Base-by-base conservation (phyloP, 257 asterid species). In the Leptodermis oblonga region DNA sequence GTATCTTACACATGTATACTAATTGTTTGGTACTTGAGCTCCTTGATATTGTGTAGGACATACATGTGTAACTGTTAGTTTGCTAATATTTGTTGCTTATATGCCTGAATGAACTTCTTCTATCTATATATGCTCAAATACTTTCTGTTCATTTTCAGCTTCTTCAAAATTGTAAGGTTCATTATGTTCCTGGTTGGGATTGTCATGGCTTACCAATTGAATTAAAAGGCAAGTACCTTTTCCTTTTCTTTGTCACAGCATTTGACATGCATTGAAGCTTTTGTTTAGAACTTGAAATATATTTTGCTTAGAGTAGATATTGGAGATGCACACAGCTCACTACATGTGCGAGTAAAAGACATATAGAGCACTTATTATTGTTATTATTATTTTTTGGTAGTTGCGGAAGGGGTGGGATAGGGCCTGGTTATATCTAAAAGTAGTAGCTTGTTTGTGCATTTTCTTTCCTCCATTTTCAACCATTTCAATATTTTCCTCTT, bases 191-290 rank as follows among this genome's bases (percentile, higher is more conserved):
- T 42, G 99, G 99, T 48, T 94, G 99, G 99, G 99, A 94, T 87
- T 94, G 99, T 65, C 99, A 94, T 81, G 99, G 99, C 70, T 77
- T 90, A 80, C 99, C 99, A 70, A 94, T 94, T 65, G 99, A 94
- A 88, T 83, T 94, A 79, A 94, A 94, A 94, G 99, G 99, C 82
- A 78, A 85, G 92, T 78, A 36, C 3, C 45, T 31, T 22, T n/a
- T 63, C 42, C 5, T 1, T n/a, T 28, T 43, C 52, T 55, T 17
- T 31, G 11, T 33, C 34, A 34, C 26, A 42, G 23, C 14, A 14
- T 30, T 49, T 28, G 20, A 28, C 48, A 36, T 13, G 33, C n/a
- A n/a, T 13, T 65, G 60, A 64, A 36, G 56, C 48, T 34, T 53
- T 53, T 51, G 33, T 33, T 41, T 13, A 53, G 65, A 31, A 62